Evolutionary conservation across 306 rosid genomes (phyloP), one percentile per base, ranked within the genome.

Genomic region (Erythrophleum fordii): DNA sequence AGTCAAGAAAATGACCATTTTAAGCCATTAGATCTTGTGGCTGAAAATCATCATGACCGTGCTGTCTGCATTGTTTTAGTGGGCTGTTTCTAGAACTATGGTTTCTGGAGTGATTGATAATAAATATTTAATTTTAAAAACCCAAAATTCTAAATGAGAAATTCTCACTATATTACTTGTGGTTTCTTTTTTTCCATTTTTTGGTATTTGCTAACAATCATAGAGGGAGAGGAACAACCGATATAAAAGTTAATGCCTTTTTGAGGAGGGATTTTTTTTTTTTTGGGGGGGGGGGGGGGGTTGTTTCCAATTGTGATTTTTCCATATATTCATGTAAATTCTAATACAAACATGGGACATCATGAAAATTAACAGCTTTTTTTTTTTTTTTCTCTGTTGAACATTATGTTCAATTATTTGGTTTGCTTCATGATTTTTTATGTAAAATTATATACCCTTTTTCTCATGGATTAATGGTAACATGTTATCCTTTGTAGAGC

Each of bases 81-180:
- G 16, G 26, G 46, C 18, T 2, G 46, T 41, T 11, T 55, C 29
- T 56, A 1, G 17, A 68, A 53, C n/a, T 58, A 8, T 23, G 14
- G 17, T 59, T 25, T 75, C 82, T 52, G 31, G 29, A 35, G 41
- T 23, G 25, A 49, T n/a, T 39, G 49, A 23, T 41, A 75, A 55
- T 41, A 6, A 29, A 23, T 49, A 34, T 34, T 34, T 41, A 25
- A 20, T 61, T 76, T 10, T n/a, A 49, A 60, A 48, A 65, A 12
- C 25, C 25, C 46, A 17, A 65, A 66, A 37, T n/a, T 78, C 56
- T 73, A 78, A 25, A 35, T 37, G 62, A 62, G 31, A 49, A n/a
- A 39, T 55, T 53, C 20, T 22, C 35, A 16, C 25, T 37, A 34
- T 26, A 37, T 55, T 69, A 3, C 14, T 69, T 26, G 58, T 55